Evolutionary conservation across 2,329 filamentous ascomycete species (phyloP).

Genomic region (Beauveria brongniartii): DNA sequence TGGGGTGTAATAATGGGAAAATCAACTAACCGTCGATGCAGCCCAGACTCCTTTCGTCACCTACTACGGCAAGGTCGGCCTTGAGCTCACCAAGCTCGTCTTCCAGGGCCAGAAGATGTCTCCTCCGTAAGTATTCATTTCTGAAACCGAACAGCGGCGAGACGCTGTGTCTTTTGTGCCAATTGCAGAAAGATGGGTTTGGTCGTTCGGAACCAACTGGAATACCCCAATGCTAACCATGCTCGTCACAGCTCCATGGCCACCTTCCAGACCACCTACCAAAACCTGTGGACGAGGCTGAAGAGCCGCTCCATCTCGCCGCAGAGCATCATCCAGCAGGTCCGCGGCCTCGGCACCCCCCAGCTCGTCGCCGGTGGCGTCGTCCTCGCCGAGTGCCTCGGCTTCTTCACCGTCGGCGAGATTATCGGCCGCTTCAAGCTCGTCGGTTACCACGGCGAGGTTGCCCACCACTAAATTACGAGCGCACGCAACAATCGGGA

Average conservation of each 20-base stretch:
- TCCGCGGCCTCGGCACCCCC: conserved; percentile 62
- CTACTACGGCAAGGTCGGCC: conserved; percentile 85
- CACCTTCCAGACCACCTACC: conserved; percentile 82
- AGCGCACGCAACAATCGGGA: not conserved
- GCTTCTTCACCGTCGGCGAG: conserved; percentile 97
- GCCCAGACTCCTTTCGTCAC: conserved; percentile 77
- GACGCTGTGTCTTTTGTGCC: not conserved
- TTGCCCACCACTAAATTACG: conserved; percentile 43
- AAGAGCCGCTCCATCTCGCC: conserved; percentile 57
- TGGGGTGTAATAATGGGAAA: not conserved
- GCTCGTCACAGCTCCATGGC: conserved; percentile 52
- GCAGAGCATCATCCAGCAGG: conserved; percentile 42
- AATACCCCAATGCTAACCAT: conserved; percentile 1
- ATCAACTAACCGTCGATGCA: conserved; percentile 28
- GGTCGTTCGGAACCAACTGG: not conserved
- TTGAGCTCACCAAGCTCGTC: conserved; percentile 83
- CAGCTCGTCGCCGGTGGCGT: conserved; percentile 70
- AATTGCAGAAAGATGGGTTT: no score
- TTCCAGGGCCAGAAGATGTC: conserved; percentile 85
- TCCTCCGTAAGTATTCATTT: conserved; percentile 68
- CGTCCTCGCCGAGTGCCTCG: conserved; percentile 75
- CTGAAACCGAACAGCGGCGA: not conserved
- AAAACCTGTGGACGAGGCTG: conserved; percentile 61
- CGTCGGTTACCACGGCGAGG: conserved; percentile 78
- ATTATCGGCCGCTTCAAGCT: conserved; percentile 95